These are phyloP conservation scores for Sugiyamaella floridensis DNA, from an alignment of 805 yeast genomes.

Conservation along the genomic window DNA sequence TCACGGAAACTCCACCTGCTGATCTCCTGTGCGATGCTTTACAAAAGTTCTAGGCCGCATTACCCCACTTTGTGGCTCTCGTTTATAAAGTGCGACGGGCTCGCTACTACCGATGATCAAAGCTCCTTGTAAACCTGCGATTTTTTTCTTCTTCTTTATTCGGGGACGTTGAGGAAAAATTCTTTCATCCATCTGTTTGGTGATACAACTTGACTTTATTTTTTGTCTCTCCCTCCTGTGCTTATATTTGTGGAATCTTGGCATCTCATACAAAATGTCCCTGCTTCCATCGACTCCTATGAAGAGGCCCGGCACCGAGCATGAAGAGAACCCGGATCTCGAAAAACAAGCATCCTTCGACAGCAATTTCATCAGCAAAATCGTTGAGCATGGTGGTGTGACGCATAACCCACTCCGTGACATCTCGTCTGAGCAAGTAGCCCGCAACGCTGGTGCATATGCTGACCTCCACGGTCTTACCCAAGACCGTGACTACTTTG, in stretches of 20 bases:
- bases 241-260: background rate
- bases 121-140: no score
- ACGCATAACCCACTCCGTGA: conserved; percentile 22
- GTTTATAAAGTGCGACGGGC: no score
- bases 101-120: no score
- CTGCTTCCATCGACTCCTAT: conserved; percentile 14
- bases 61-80: no score
- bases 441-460: conserved; percentile 17
- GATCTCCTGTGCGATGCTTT: no score
- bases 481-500: conserved; percentile 24
- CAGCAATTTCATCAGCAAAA: conserved; percentile 8
- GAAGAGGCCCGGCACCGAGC: conserved; percentile 15
- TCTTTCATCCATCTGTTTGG: no score
- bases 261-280: conserved; percentile 6
- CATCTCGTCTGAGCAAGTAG: conserved; percentile 13
- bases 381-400: conserved; percentile 19
- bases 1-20: no score
- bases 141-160: no score
- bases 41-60: no score
- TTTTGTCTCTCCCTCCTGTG: no score
- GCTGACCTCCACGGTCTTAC: conserved; percentile 24
- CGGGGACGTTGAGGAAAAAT: no score
- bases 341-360: conserved; percentile 6
- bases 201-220: no score
- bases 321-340: conserved; percentile 9